Base-by-base conservation (phyloP, 805 yeast species). In the Ogataea pilisensis region DNA sequence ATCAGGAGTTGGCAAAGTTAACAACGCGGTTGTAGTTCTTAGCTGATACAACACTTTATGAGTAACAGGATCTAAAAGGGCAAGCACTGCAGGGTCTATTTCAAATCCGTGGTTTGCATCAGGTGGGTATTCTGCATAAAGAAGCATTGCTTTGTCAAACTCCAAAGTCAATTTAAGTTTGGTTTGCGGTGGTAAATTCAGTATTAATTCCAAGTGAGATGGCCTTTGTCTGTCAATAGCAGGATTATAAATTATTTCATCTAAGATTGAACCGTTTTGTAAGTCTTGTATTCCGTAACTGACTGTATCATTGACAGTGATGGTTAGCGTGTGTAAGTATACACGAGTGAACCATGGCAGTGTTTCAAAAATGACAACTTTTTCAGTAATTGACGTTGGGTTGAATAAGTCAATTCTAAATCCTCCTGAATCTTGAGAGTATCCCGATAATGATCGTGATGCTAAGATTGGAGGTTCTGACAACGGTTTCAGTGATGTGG, bases 61-160 rank as follows among this genome's bases (percentile, higher is more conserved):
- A 34, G 47, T 39, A 4, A 32, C 32, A 11, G 53, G 43, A 12
- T 58, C 57, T 8, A 80, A 38, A 0, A 86, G 75, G 2, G 83
- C 74, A 11, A 88, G 70, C 9, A 87, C 83, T 5, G 95, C 95
- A 0, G 98, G 95, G 19, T 93, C 93, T 33, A 93, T 79, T 44
- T 90, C 91, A 63, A 93, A 93, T 1, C 99, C 99, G 54, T 93
- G 97, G 60, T 93, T 93, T 2, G 99, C 98, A 68, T 93, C 99
- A 1, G 99, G 99, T n/a, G 99, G 99, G 56, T 93, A 93, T 60
- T 93, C 98, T 3, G 89, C 85, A 45, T 85, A 80, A 42, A 82
- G 73, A 24, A 93, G 70, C 58, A 93, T 70, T 0, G 95, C 80
- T 60, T 90, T 93, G 58, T 93, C 98, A 57, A 91, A 90, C 41